Conservation (phyloP, 2,329 filamentous ascomycete genomes). For the Alternaria conjuncta region DNA sequence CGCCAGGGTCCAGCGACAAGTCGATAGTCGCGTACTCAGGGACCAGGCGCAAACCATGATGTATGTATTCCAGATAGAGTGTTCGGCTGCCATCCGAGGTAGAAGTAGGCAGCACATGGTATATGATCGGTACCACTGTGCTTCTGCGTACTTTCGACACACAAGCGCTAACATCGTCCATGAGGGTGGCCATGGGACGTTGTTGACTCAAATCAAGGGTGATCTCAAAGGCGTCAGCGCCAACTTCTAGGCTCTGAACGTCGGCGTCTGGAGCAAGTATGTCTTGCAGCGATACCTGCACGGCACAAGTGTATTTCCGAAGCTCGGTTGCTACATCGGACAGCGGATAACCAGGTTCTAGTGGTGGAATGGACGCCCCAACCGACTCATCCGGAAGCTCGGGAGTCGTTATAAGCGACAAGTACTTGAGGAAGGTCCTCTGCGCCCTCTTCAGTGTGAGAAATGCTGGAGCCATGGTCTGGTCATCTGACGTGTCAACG, state of each 20-base stretch:
- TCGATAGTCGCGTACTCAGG: conserved; percentile 68
- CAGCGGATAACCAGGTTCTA: conserved; percentile 70
- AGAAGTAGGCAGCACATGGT: conserved; percentile 42
- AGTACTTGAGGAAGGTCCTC: conserved; percentile 72
- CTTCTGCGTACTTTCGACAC: conserved; percentile 68
- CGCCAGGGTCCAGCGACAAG: conserved; percentile 61
- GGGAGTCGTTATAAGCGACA: conserved; percentile 65
- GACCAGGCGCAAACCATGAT: conserved; percentile 66
- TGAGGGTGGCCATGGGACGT: conserved; percentile 17
- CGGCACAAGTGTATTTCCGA: conserved; percentile 70
- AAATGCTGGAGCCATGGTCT: conserved; percentile 61
- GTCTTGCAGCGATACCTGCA: conserved; percentile 66
- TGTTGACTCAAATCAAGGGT: conserved; percentile 53
- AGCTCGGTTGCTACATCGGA: conserved; percentile 66
- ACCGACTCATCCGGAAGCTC: conserved; percentile 47
- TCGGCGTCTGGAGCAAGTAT: conserved; percentile 63
- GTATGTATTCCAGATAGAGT: conserved; percentile 63
- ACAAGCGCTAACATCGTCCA: conserved; percentile 61
- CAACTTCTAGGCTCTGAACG: conserved; percentile 70
- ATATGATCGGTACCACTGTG: conserved; percentile 61
- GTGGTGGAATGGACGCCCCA: conserved; percentile 54
- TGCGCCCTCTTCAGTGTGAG: conserved; percentile 72
- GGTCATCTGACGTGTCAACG: conserved; percentile 22
- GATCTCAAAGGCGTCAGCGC: conserved; percentile 71
- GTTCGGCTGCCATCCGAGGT: conserved; percentile 35